These are phyloP conservation scores for Trypanosoma brucei DNA, from an alignment of 208 protist genomes.

Conservation along the genomic window DNA sequence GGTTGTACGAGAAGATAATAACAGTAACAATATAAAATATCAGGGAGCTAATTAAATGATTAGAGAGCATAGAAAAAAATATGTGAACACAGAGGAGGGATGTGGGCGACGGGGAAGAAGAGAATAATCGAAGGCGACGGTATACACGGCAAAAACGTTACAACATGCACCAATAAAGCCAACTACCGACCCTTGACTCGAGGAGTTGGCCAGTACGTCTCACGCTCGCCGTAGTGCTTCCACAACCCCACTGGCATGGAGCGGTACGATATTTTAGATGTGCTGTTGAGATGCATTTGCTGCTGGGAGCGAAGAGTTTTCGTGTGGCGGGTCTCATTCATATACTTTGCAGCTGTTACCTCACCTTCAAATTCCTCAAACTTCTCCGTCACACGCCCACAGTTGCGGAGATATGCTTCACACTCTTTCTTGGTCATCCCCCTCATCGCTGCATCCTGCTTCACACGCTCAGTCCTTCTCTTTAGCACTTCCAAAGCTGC, in stretches of 20 bases:
- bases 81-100: too few relatives aligned
- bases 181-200: slow-evolving; percentile 49
- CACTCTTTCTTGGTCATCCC: slow-evolving; percentile 71
- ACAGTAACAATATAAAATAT: too few relatives aligned
- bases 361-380: slow-evolving; percentile 88
- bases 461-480: slow-evolving; percentile 29
- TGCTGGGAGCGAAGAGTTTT: slow-evolving; percentile 75
- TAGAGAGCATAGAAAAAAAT: too few relatives aligned
- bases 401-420: slow-evolving; percentile 63
- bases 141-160: neutral
- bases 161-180: slow-evolving; percentile 1
- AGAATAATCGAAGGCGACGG: too few relatives aligned
- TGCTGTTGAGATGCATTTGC: slow-evolving; percentile 89
- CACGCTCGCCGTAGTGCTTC: slow-evolving; percentile 76
- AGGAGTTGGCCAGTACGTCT: slow-evolving; percentile 74
- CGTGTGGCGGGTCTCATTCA: slow-evolving; percentile 75
- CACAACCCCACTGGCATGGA: slow-evolving; percentile 85
- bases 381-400: slow-evolving; percentile 57
- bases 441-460: slow-evolving; percentile 33
- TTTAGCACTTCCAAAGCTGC: slow-evolving; percentile 38
- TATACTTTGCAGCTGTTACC: slow-evolving; percentile 73
- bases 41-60: too few relatives aligned
- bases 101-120: too few relatives aligned
- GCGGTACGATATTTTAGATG: slow-evolving; percentile 84
- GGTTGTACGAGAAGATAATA: too few relatives aligned